Percentiles rank a stretch among this genome's conserved stretches.
Conservation (phyloP, 2,329 filamentous ascomycete species). For the Hortaea sp. region DNA sequence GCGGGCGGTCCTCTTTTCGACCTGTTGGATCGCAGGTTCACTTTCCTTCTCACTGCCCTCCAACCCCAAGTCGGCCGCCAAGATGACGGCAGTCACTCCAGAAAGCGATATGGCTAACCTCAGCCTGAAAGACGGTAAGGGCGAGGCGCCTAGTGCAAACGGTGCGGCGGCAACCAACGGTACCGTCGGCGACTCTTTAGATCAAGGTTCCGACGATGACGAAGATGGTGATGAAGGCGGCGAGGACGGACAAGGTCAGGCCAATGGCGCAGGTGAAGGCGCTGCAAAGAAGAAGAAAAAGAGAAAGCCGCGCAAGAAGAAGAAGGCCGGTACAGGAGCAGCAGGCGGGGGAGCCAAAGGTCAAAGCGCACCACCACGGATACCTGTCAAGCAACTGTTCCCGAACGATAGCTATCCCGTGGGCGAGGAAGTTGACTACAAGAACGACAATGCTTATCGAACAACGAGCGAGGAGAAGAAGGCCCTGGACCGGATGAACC, state of each 20-base stretch:
- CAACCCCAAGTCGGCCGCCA: background rate
- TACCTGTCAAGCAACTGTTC: constrained; percentile 38
- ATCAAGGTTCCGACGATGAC: constrained; percentile 14
- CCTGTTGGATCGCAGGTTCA: background rate
- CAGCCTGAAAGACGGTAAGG: constrained; percentile 12
- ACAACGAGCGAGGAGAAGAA: constrained; percentile 40
- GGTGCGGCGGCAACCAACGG: constrained; percentile 14
- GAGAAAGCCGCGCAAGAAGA: constrained; percentile 34
- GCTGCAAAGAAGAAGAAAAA: constrained; percentile 39
- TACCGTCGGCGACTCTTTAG: constrained; percentile 20
- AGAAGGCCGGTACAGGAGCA: constrained; percentile 16
- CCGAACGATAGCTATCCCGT: constrained; percentile 33
- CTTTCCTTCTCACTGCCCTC: background rate
- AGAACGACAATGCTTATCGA: constrained; percentile 35
- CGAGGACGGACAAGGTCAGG: constrained; percentile 9
- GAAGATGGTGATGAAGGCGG: constrained; percentile 26
- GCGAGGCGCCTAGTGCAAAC: constrained; percentile 12
- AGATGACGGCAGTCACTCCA: constrained; percentile 21
- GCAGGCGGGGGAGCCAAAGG: constrained; percentile 22
- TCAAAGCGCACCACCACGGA: constrained; percentile 39
- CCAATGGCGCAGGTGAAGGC: constrained; percentile 22
- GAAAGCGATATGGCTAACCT: constrained; percentile 18
- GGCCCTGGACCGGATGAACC: constrained; percentile 35
- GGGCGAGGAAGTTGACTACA: constrained; percentile 38
- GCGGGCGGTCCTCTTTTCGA: background rate